phyloP scores from a whole-genome alignment of 2,329 filamentous ascomycete genomes.

The Pseudopyricularia javanii region DNA sequence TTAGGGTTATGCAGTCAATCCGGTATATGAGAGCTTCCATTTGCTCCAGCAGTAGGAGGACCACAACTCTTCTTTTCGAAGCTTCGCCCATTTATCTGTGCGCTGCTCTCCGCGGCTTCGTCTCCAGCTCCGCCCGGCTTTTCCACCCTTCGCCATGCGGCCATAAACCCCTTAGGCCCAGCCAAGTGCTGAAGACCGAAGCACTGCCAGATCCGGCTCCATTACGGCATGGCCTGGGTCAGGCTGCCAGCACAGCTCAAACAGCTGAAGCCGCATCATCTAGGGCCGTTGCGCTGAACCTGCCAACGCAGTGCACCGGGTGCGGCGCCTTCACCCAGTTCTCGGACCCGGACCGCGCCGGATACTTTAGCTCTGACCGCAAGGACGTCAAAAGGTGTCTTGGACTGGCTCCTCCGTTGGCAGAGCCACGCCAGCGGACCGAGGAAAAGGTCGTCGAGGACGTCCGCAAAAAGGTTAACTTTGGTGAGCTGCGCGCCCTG shows the following conservation, averaged over 20 bases:
- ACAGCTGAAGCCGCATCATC: background rate
- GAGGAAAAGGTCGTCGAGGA: conserved; percentile 36
- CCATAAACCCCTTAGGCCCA: background rate
- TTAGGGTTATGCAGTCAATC: background rate
- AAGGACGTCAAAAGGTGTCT: conserved; percentile 39
- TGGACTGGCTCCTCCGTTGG: conserved; percentile 12
- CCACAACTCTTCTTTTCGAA: background rate
- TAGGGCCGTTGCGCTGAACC: conserved; percentile 6
- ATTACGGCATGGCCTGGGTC: background rate
- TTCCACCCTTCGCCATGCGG: background rate
- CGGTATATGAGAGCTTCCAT: background rate
- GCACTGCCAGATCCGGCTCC: background rate
- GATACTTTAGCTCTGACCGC: conserved; percentile 42
- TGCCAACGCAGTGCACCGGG: conserved; percentile 49
- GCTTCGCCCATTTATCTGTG: conserved; percentile 8
- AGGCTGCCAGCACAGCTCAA: background rate
- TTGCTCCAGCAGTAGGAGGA: background rate
- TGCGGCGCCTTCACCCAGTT: conserved; percentile 55
- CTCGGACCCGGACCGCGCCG: conserved; percentile 34
- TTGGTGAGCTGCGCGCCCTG: conserved; percentile 26
- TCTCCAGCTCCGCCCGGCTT: background rate
- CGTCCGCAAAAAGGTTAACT: conserved; percentile 28
- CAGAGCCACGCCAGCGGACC: conserved; percentile 9
- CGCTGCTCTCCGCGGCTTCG: conserved; percentile 3
- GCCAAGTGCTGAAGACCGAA: background rate